Evolutionary conservation across 768 basidiomycete genomes (phyloP), one percentile per base, ranked within the genome.

Genomic region (Thelephora aurantiotincta): DNA sequence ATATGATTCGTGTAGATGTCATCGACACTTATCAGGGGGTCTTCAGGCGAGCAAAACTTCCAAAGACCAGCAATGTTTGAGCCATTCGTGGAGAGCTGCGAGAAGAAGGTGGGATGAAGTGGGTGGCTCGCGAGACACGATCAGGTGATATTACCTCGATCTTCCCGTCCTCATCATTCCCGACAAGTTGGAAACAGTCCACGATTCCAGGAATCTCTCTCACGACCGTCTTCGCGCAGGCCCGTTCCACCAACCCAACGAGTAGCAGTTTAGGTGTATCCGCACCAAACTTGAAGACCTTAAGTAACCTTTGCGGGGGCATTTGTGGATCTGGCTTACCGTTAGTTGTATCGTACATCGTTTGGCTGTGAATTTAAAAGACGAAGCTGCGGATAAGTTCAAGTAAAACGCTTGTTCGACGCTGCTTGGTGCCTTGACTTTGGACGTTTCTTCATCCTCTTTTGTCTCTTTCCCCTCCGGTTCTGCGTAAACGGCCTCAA

Each of bases 1-100:
- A 99, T 87, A 58, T 98, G 92, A 66, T 98, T 99, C 18, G 94
- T 93, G 54, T 87, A 87, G 48, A 97, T 77, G 20, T 75, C 73
- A 57, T 91, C 72, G 37, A 84, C 74, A 56, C 92, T 81, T 51
- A 96, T 67, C 52, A 72, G 57, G 45, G 67, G 65, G 23, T 69
- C 62, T 26, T 65, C 73, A 38, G 64, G 61, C 35, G 61, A 66
- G 20, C 70, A 68, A 26, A 76, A 86, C 47, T 75, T 67, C 94
- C 94, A 97, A 57, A 97, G 75, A 7, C 90, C 92, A 41, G 70
- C 70, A 52, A 98, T 74, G 65, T 97, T 98, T 46, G 91, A 96
- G 6, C 96, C 94, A 58, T 98, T 97, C 2, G 94, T 81, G 50
- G 81, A 77, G 51, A 89, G 66, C 84, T 88, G 54, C 50, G 52